Evolutionary conservation across 176 grass and related monocot genomes (phyloP).

Genomic region (Otatea glauca): DNA sequence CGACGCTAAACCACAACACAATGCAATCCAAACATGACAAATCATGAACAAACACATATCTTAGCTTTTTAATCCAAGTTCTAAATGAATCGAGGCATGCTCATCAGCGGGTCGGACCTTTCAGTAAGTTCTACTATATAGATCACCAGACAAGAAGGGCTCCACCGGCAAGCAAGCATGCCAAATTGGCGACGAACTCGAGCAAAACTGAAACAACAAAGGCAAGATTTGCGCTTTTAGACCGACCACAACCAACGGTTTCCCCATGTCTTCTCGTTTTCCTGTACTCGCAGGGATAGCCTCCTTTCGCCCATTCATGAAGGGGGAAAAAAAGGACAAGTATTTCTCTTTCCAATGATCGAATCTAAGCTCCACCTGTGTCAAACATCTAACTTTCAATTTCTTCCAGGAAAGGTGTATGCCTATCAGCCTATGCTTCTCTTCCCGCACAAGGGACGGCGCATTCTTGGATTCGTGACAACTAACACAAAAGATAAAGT

Average conservation of each 20-base stretch:
- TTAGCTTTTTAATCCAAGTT: neutral
- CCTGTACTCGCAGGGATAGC: neutral
- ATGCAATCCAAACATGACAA: neutral
- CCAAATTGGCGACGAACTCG: neutral
- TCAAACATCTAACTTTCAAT: neutral
- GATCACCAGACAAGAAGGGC: neutral
- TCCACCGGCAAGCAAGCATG: neutral
- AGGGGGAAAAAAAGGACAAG: neutral
- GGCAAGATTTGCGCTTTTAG: neutral
- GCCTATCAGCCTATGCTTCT: constrained; percentile 7
- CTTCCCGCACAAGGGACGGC: neutral
- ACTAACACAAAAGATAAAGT: neutral
- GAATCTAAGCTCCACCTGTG: neutral
- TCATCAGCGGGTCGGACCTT: neutral
- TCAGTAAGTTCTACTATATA: neutral
- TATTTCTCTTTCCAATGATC: constrained; percentile 18
- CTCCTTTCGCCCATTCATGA: neutral
- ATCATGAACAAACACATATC: neutral
- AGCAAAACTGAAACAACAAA: neutral
- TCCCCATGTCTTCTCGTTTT: neutral
- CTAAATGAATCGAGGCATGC: neutral
- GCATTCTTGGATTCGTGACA: constrained; percentile 26
- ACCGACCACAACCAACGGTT: neutral
- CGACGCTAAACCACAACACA: neutral
- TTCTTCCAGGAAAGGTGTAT: neutral